A percentile compares a stretch with the other conserved stretches of the same genome.
phyloP scores from a whole-genome alignment of 495 filamentous ascomycete genomes.

The Penicillium arizonense region DNA sequence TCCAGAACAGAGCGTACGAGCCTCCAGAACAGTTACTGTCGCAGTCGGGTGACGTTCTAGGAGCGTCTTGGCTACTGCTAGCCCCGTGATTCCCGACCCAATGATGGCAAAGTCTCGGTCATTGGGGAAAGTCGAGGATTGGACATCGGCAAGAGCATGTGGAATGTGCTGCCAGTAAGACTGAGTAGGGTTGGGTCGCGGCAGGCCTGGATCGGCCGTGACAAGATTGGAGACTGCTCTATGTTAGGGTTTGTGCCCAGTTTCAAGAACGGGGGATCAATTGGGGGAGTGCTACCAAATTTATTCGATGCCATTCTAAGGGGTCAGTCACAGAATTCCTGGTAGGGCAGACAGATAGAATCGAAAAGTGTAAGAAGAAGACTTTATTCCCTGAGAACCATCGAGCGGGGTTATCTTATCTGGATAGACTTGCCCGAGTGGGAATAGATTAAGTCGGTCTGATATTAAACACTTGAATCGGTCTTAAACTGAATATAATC shows the following conservation, averaged over 20 bases:
- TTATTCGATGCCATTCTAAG: conserved; percentile 3
- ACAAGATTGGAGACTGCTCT: conserved; percentile 16
- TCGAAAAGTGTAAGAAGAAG: too few species aligned
- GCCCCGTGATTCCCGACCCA: conserved; percentile 69
- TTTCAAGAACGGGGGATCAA: not conserved
- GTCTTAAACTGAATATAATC: too few species aligned
- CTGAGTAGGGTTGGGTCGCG: conserved; percentile 55
- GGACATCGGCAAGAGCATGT: conserved; percentile 52
- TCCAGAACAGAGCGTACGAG: conserved; percentile 75
- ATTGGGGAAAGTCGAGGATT: conserved; percentile 43
- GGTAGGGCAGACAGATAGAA: too few species aligned
- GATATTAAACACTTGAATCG: too few species aligned
- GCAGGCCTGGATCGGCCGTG: conserved; percentile 40
- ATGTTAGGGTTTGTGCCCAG: not conserved
- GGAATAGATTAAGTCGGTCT: not conserved
- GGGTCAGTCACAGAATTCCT: too few species aligned
- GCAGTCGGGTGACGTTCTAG: conserved; percentile 31
- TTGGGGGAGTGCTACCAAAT: not conserved
- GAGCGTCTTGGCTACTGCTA: conserved; percentile 57
- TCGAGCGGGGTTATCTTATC: conserved; percentile 27
- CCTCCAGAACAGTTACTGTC: conserved; percentile 55
- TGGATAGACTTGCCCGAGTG: conserved; percentile 15
- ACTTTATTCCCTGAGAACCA: too few species aligned
- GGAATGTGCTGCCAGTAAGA: conserved; percentile 73
- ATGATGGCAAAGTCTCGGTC: conserved; percentile 60